Base-by-base conservation (phyloP, 768 basidiomycete genomes). In the Phanerodontia chrysosporium region DNA sequence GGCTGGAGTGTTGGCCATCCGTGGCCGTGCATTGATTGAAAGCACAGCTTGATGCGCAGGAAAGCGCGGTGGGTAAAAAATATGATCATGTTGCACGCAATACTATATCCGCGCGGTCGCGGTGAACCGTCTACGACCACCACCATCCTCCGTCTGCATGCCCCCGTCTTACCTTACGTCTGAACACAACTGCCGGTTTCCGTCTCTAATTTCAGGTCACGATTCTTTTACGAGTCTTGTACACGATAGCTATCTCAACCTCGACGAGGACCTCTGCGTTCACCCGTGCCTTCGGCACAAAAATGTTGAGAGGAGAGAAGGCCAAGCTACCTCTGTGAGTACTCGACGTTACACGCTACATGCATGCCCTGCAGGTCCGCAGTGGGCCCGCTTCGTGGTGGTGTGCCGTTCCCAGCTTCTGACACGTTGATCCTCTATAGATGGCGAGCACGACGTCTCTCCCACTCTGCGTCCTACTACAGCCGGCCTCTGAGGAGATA, bases 291-390 rank as follows among this genome's bases (percentile, higher is more conserved):
- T 57, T 49, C 48, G 60, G 60, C 60, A 61, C 60, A 52, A 61
- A 57, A 61, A 61, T 61, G 60, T 61, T 46, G 60, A 61, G 60
- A 57, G 60, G 55, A 54, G 60, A 61, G 55, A 61, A 61, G 60
- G 52, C 54, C 18, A 21, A 49, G 49, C 35, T 61, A 61, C 60
- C 60, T 61, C 54, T 35, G 57, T 58, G 57, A 59, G 58, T 53
- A 35, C 22, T 25, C 48, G n/a, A 22, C 24, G 25, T 49, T 24
- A 35, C 18, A 45, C 27, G 53, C 57, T 16, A 42, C 2, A 30
- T 39, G 14, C 32, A 35, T 13, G 30, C 9, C 49, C 58, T 21
- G 32, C 42, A 28, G 45, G 5, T 42, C 46, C 36, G 42, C 25
- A 54, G 24, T 18, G 22, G 45, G 21, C 52, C 18, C 25, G 42